Evolutionary conservation across 2,329 filamentous ascomycete genomes (phyloP).

Genomic region (Colletotrichum filicis): DNA sequence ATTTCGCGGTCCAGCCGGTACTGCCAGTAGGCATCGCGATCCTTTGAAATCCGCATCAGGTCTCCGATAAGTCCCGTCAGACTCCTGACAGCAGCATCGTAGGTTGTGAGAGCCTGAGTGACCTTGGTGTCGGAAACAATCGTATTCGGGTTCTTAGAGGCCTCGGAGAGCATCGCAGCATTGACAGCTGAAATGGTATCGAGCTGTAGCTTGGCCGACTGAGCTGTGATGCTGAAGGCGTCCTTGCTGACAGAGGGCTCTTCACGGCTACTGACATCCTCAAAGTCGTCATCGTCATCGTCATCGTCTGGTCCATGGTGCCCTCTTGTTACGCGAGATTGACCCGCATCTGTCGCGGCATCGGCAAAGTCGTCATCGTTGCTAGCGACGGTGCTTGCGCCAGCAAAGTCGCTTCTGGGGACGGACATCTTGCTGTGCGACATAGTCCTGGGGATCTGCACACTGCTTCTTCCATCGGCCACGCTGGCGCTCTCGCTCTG

Average conservation of each 20-base stretch:
- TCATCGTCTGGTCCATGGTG: slow-evolving; percentile 54
- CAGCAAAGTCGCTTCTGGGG: slow-evolving; percentile 48
- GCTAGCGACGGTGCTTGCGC: slow-evolving; percentile 59
- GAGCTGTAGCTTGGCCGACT: slow-evolving; percentile 87
- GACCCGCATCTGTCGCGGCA: slow-evolving; percentile 56
- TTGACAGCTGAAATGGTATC: slow-evolving; percentile 91
- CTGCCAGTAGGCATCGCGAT: slow-evolving; percentile 97
- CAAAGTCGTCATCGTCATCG: slow-evolving; percentile 80
- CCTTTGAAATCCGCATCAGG: slow-evolving; percentile 89
- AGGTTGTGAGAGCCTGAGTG: slow-evolving; percentile 82
- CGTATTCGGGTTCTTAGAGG: slow-evolving; percentile 74
- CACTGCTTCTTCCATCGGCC: slow-evolving; percentile 56
- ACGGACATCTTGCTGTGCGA: slow-evolving; percentile 46
- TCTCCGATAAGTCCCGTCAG: slow-evolving; percentile 87
- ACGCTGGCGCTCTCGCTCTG: slow-evolving; percentile 65
- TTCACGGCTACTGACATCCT: slow-evolving; percentile 82
- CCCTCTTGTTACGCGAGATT: slow-evolving; percentile 47
- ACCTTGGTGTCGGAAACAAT: slow-evolving; percentile 82
- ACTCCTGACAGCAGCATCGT: slow-evolving; percentile 90
- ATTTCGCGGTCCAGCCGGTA: slow-evolving; percentile 91
- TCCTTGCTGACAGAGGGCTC: slow-evolving; percentile 83
- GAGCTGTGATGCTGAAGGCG: slow-evolving; percentile 95
- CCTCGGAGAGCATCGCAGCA: slow-evolving; percentile 80
- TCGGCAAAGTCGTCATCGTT: slow-evolving; percentile 65
- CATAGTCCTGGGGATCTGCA: slow-evolving; percentile 55